Evolutionary conservation across 495 filamentous ascomycete species (phyloP).

Genomic region (Aspergillus taichungensis): DNA sequence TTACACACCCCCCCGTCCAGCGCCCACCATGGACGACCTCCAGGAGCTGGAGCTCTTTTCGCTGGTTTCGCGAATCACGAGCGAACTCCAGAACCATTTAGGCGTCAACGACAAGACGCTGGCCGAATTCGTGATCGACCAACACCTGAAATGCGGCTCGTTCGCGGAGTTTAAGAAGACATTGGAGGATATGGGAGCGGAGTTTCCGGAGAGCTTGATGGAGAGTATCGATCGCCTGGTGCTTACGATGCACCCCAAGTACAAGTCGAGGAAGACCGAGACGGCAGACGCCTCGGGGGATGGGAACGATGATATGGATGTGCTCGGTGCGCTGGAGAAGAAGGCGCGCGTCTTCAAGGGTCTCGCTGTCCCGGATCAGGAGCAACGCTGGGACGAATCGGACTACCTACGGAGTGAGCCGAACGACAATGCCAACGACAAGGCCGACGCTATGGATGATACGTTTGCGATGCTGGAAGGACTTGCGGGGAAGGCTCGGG

Average conservation of each 20-base stretch:
- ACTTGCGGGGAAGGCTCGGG: constrained; percentile 59
- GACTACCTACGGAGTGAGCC: constrained; percentile 21
- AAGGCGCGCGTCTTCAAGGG: constrained; percentile 83
- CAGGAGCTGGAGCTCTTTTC: constrained; percentile 85
- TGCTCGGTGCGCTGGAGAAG: constrained; percentile 40
- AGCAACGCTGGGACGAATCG: constrained; percentile 48
- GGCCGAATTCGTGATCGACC: constrained; percentile 89
- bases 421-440: constrained; percentile 27
- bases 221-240: constrained; percentile 87
- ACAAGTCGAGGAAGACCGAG: constrained; percentile 44
- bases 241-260: constrained; percentile 81
- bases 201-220: constrained; percentile 82
- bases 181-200: constrained; percentile 67
- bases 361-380: constrained; percentile 77
- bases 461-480: constrained; percentile 86
- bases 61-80: constrained; percentile 89
- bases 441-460: constrained; percentile 72
- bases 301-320: constrained; percentile 25
- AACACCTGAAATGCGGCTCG: constrained; percentile 65
- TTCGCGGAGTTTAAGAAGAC: constrained; percentile 61
- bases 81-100: constrained; percentile 87
- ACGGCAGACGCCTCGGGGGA: constrained; percentile 10
- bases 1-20: constrained; percentile 1
- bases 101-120: constrained; percentile 90
- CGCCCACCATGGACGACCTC: constrained; percentile 70